Conservation (phyloP, 148 eudicot species). For the Euryodendron excelsum region DNA sequence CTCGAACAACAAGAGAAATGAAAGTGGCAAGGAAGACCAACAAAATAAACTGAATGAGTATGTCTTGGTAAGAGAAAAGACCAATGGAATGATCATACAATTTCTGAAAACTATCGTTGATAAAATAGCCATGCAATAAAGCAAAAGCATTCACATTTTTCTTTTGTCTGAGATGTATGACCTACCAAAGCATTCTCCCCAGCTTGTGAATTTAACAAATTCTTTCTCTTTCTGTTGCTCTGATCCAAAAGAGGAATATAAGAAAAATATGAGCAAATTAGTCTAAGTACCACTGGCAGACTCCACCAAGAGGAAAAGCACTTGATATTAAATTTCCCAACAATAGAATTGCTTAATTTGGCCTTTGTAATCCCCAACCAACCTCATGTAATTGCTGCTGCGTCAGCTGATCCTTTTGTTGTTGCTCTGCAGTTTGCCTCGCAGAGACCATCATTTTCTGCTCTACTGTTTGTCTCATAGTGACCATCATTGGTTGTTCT, state of each 20-base stretch:
- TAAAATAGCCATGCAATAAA: no score
- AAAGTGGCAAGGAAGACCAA: neutral
- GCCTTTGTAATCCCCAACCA: neutral
- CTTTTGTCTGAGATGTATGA: neutral
- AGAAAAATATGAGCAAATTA: neutral
- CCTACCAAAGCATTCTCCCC: neutral
- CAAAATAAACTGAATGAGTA: neutral
- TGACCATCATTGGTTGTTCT: neutral
- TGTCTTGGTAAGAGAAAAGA: neutral
- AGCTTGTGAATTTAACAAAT: neutral
- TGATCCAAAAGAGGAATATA: neutral
- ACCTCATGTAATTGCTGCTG: neutral
- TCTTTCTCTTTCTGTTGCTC: neutral
- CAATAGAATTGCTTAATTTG: neutral
- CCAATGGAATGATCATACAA: neutral
- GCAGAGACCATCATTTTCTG: neutral
- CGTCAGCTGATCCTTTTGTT: neutral
- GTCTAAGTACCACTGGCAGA: neutral
- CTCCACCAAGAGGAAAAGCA: neutral
- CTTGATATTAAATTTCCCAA: neutral
- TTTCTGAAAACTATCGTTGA: neutral
- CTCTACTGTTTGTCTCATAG: neutral
- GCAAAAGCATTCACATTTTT: neutral
- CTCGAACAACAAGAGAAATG: slow-evolving; percentile 6
- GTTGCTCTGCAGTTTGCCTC: neutral